phyloP scores from a whole-genome alignment of 2,329 filamentous ascomycete species.

The Coniella vitis region DNA sequence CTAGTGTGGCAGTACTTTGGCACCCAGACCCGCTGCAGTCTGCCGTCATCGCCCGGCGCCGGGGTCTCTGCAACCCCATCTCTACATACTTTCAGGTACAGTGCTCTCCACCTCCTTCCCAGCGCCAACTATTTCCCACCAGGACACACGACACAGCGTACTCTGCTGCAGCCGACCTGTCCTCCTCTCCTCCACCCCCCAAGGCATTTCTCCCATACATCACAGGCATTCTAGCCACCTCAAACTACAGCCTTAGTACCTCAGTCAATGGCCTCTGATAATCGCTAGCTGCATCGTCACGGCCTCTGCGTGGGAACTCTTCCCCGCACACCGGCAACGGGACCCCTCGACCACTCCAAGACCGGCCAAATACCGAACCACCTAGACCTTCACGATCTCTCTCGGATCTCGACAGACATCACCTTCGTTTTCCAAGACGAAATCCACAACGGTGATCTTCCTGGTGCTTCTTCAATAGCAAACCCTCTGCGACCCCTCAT shows the following conservation, averaged over 20 bases:
- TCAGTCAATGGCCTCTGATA: constrained; percentile 51
- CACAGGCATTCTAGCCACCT: not conserved
- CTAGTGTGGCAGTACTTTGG: not conserved
- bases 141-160: not conserved
- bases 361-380: constrained; percentile 1
- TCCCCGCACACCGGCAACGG: constrained; percentile 26
- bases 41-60: constrained; percentile 3
- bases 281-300: constrained; percentile 48
- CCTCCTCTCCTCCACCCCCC: not conserved
- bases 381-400: constrained; percentile 15
- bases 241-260: not conserved
- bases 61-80: not conserved
- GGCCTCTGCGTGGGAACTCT: constrained; percentile 34
- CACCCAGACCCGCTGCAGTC: not conserved
- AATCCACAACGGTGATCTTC: not conserved
- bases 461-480: not conserved
- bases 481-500: constrained; percentile 7
- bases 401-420: no score
- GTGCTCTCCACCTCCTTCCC: not conserved
- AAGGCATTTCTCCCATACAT: not conserved
- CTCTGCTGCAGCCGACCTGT: not conserved
- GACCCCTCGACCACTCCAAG: constrained; percentile 15
- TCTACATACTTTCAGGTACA: not conserved
- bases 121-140: not conserved
- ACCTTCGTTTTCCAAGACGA: no score